Base-by-base conservation (phyloP, 352 stramenopile species). In the Chrysophaeum taylorii region DNA sequence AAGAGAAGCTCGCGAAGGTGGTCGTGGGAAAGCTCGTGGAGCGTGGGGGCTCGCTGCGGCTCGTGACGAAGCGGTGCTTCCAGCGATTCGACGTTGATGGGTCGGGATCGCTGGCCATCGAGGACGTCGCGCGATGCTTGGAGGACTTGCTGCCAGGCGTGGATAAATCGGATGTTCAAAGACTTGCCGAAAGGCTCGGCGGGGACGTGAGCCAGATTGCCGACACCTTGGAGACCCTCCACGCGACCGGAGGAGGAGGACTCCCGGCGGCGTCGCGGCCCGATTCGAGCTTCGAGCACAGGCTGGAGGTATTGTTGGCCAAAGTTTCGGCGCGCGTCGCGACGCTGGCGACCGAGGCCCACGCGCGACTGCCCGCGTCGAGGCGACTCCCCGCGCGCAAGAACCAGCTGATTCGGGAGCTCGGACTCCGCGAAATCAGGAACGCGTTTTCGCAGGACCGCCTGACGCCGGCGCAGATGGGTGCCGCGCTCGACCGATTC, bases 261-360 rank as follows among this genome's bases (percentile, higher is more conserved):
- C n/a, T n/a, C 39, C 48, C 7, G 5, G 48, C 48, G 48, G 18
- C 48, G 48, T 25, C 48, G 48, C 18, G 48, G 5, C 5, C 48
- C 18, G 48, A 60, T n/a, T n/a, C n/a, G 48, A 25, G 52, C 33
- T 63, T 63, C 33, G 52, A 63, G 4, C 27, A 36, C 33, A 25
- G 52, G 9, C 33, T 63, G 9, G 52, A 63, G 9, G 27, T 31
- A 5, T 63, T 63, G 12, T 31, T 63, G 9, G 52, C 52, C 2
- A 66, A 66, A 36, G 33, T 45, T 23, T n/a, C 4, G 7, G 57
- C 33, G 1, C 57, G 52, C 52, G 29, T 66, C 57, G 57, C 57
- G 31, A 35, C 57, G 7, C 4, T 66, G 31, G 57, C 57, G 2
- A 66, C 25, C 57, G 57, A 66, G 35, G 57, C 57, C 14, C 57